A percentile compares a stretch with the other conserved stretches of the same genome.
Evolutionary conservation across 2,329 filamentous ascomycete genomes (phyloP).

Genomic region (Aspergillus sp.): DNA sequence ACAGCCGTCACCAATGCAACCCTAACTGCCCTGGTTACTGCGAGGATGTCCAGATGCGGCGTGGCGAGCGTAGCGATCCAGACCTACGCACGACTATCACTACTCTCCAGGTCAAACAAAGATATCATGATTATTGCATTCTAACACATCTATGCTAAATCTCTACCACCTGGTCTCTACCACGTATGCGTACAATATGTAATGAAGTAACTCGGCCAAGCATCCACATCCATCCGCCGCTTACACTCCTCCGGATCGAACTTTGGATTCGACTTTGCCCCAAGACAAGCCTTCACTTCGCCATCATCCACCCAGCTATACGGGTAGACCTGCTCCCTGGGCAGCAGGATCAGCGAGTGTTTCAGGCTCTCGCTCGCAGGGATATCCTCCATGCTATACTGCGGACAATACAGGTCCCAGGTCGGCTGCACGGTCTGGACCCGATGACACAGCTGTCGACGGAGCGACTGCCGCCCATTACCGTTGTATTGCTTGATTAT

Average conservation of each 20-base stretch:
- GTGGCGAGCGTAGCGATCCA: neutral
- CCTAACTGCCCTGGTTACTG: neutral
- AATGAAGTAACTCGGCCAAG: constrained; percentile 26
- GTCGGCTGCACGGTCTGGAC: constrained; percentile 9
- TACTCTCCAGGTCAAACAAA: neutral
- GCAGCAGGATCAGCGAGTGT: constrained; percentile 18
- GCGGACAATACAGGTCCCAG: constrained; percentile 18
- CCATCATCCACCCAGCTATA: constrained; percentile 22
- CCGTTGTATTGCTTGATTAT: constrained; percentile 18
- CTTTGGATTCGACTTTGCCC: constrained; percentile 13
- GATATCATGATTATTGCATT: neutral
- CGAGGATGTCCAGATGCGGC: neutral
- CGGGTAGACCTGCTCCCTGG: constrained; percentile 20
- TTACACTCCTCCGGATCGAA: constrained; percentile 23
- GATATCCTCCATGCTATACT: neutral
- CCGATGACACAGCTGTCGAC: constrained; percentile 10
- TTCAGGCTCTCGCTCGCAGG: neutral
- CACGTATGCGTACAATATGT: constrained; percentile 25
- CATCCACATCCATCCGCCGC: constrained; percentile 18
- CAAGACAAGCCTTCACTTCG: constrained; percentile 14
- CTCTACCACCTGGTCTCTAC: constrained; percentile 9
- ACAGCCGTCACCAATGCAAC: neutral
- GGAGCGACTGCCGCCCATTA: constrained; percentile 1
- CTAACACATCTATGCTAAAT: neutral
- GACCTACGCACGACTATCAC: neutral